Evolutionary conservation across 2,329 filamentous ascomycete species (phyloP).

Genomic region (Metarhizium anisopliae): DNA sequence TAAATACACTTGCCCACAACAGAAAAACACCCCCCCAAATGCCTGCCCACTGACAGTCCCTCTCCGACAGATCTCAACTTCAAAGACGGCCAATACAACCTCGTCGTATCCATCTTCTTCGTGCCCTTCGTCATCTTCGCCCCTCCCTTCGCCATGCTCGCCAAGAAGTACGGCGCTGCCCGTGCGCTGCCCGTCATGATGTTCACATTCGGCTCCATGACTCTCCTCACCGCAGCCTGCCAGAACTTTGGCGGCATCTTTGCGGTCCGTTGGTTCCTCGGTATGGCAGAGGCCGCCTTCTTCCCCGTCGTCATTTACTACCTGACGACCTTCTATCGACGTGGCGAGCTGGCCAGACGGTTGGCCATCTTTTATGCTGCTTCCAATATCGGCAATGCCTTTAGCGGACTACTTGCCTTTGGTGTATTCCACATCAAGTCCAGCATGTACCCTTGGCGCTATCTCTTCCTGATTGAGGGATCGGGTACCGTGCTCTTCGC

Average conservation of each 20-base stretch:
- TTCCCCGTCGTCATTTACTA: constrained; percentile 46
- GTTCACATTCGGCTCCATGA: constrained; percentile 61
- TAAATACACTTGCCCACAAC: constrained; percentile 4
- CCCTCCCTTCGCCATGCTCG: constrained; percentile 48
- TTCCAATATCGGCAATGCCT: constrained; percentile 60
- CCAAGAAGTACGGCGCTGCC: constrained; percentile 62
- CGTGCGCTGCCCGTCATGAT: constrained; percentile 62
- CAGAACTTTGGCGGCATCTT: constrained; percentile 40
- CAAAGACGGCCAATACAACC: constrained; percentile 57
- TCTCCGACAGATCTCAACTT: constrained; percentile 35
- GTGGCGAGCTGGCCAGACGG: constrained; percentile 34
- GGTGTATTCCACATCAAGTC: constrained; percentile 38
- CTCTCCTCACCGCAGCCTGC: constrained; percentile 46
- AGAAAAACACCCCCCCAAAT: neutral
- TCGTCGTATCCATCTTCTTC: constrained; percentile 64
- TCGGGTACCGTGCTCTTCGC: constrained; percentile 51
- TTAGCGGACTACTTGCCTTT: constrained; percentile 37
- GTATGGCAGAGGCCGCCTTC: constrained; percentile 48
- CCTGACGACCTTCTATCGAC: constrained; percentile 41
- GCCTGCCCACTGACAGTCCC: neutral
- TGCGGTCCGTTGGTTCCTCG: constrained; percentile 38
- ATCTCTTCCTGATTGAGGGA: constrained; percentile 47
- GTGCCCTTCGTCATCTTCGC: constrained; percentile 66
- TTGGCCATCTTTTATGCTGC: constrained; percentile 66
- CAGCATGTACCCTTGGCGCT: constrained; percentile 34